Evolutionary conservation across 768 basidiomycete genomes (phyloP).

Genomic region (Rhizopogon roseolus): DNA sequence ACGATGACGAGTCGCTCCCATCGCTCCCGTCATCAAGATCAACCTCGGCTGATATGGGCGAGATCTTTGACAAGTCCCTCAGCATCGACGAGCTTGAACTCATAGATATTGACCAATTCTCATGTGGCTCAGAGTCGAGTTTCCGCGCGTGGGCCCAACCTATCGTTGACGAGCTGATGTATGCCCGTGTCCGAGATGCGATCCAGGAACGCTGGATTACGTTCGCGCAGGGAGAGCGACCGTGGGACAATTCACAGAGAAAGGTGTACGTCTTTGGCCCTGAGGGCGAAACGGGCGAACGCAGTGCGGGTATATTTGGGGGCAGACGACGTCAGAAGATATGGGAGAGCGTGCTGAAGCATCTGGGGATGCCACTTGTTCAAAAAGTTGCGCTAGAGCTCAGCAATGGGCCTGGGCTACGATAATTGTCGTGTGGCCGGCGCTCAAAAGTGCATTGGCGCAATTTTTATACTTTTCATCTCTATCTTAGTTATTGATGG

Average conservation of each 20-base stretch:
- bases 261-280: slow-evolving; percentile 79
- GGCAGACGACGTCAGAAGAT: slow-evolving; percentile 52
- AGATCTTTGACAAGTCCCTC: slow-evolving; percentile 10
- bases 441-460: not conserved
- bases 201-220: slow-evolving; percentile 73
- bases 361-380: slow-evolving; percentile 60
- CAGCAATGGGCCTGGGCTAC: slow-evolving; percentile 55
- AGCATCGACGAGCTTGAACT: slow-evolving; percentile 23
- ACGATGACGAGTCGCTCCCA: slow-evolving; percentile 25
- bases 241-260: slow-evolving; percentile 54
- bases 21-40: slow-evolving; percentile 25
- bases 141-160: slow-evolving; percentile 48
- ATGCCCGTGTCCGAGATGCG: slow-evolving; percentile 60
- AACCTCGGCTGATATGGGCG: slow-evolving; percentile 15
- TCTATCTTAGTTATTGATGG: no score
- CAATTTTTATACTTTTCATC: not conserved
- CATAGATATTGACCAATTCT: slow-evolving; percentile 20
- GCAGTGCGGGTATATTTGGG: slow-evolving; percentile 59
- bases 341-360: slow-evolving; percentile 66
- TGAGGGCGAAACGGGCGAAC: slow-evolving; percentile 76
- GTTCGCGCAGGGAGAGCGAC: slow-evolving; percentile 69
- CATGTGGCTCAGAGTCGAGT: slow-evolving; percentile 9
- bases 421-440: slow-evolving; percentile 9
- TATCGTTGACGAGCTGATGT: slow-evolving; percentile 63
- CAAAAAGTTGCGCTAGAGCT: slow-evolving; percentile 74